Percentiles rank a stretch among this genome's conserved stretches.
phyloP scores from a whole-genome alignment of 768 basidiomycete species.

The Lyophyllum semitale region DNA sequence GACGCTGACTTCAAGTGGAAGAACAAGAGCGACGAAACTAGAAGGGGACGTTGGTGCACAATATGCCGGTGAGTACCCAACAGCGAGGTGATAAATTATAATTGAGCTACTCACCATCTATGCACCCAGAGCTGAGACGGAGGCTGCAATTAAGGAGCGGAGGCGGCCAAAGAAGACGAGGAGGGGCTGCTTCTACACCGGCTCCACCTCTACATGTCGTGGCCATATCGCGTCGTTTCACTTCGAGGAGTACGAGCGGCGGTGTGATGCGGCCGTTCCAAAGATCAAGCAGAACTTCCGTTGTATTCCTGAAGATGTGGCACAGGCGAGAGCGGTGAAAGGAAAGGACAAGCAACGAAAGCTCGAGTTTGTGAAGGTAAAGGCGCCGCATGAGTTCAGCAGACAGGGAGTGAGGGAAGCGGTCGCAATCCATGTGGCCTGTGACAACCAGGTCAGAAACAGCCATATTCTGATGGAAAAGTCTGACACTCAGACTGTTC shows the following conservation, averaged over 20 bases:
- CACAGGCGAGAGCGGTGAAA: not conserved
- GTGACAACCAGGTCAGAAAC: slow-evolving; percentile 4
- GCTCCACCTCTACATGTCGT: not conserved
- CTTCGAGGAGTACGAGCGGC: not conserved
- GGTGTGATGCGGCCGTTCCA: not conserved
- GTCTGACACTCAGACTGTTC: not conserved
- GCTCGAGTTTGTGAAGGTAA: not conserved
- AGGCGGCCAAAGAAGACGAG: not conserved
- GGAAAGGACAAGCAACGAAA: not conserved
- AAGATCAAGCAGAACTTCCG: not conserved
- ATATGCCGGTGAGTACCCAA: no score
- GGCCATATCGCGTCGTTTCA: not conserved
- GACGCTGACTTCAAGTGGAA: no score
- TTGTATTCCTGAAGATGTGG: not conserved
- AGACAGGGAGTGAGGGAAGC: not conserved
- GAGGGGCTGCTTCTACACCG: not conserved
- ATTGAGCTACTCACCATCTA: no score
- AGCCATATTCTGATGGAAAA: not conserved
- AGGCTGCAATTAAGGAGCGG: no score
- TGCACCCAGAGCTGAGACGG: no score
- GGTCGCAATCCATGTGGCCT: not conserved
- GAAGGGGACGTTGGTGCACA: no score
- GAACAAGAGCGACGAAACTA: no score
- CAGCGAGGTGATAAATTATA: no score
- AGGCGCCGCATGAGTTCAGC: not conserved